Conservation (phyloP, 192 early-diverging fungal species). For the Umbelopsis ramanniana region DNA sequence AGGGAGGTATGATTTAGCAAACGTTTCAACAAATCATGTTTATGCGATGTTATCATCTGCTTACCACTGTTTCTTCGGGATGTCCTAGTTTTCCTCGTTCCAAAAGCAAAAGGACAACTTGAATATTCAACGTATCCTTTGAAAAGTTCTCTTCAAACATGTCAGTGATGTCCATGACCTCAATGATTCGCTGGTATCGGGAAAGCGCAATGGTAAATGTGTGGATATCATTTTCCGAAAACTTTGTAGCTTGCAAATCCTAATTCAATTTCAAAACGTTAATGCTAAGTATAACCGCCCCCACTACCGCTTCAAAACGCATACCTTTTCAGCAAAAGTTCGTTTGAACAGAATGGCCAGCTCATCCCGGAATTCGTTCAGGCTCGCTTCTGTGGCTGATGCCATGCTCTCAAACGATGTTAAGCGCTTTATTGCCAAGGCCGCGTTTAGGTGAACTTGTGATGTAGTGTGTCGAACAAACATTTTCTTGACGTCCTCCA, state of each 20-base stretch:
- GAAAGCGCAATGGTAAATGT: slow-evolving; percentile 31
- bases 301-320: background rate
- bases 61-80: background rate
- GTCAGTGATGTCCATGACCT: slow-evolving; percentile 27
- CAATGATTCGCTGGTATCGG: slow-evolving; percentile 35
- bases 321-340: slow-evolving; percentile 39
- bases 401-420: slow-evolving; percentile 40
- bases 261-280: slow-evolving; percentile 1
- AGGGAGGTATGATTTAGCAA: background rate
- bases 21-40: no score
- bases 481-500: slow-evolving; percentile 49
- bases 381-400: slow-evolving; percentile 39
- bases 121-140: background rate
- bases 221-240: slow-evolving; percentile 29
- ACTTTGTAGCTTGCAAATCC: slow-evolving; percentile 30
- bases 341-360: slow-evolving; percentile 33
- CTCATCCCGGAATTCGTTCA: slow-evolving; percentile 39
- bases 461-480: slow-evolving; percentile 47
- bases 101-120: background rate
- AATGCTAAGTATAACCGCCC: background rate
- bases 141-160: slow-evolving; percentile 28
- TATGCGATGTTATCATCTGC: background rate
- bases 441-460: slow-evolving; percentile 45
- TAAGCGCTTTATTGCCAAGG: slow-evolving; percentile 44
- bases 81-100: slow-evolving; percentile 10